A percentile compares a stretch with the other conserved stretches of the same genome.
phyloP scores from a whole-genome alignment of 225 moss, liverwort and hornwort species.

The Takakia lepidozioides region DNA sequence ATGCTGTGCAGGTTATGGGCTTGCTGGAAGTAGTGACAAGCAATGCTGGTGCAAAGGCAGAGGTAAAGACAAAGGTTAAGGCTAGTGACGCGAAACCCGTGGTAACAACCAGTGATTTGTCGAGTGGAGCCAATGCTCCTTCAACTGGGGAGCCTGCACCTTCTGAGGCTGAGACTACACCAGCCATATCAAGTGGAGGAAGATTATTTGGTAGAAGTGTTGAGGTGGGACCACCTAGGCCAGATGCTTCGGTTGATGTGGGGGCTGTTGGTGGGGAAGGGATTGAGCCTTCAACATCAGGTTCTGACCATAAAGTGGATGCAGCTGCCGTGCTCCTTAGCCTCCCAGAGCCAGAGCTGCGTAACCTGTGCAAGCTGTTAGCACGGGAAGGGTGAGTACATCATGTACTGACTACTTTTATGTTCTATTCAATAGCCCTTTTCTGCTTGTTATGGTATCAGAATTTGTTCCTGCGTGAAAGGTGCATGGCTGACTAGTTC shows the following conservation, averaged over 20 bases:
- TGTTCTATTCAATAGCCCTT: too few species aligned
- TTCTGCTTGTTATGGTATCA: too few species aligned
- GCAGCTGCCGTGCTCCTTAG: conserved; percentile 62
- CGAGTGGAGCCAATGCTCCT: conserved; percentile 18
- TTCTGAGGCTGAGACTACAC: conserved; percentile 16
- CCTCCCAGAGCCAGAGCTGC: conserved; percentile 90
- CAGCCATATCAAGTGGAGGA: conserved; percentile 25
- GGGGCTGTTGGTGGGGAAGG: conserved; percentile 23
- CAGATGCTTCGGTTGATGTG: conserved; percentile 24
- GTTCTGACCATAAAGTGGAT: conserved; percentile 42
- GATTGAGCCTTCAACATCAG: conserved; percentile 47
- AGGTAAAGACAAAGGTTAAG: conserved; percentile 45
- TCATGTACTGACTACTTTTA: too few species aligned
- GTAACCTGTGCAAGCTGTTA: conserved; percentile 89
- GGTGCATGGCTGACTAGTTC: too few species aligned
- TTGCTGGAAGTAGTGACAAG: conserved; percentile 93
- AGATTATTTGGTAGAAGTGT: conserved; percentile 33
- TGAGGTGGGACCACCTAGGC: conserved; percentile 32
- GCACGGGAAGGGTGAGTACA: conserved; percentile 89
- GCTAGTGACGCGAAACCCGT: conserved; percentile 27
- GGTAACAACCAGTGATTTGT: conserved; percentile 11
- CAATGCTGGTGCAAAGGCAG: conserved; percentile 70
- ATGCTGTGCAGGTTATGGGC: conserved; percentile 82
- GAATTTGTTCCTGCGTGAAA: too few species aligned
- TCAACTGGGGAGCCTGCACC: conserved; percentile 18